phyloP scores from a whole-genome alignment of 164 flowering plant species.

The Magnolia kwangsiensis region DNA sequence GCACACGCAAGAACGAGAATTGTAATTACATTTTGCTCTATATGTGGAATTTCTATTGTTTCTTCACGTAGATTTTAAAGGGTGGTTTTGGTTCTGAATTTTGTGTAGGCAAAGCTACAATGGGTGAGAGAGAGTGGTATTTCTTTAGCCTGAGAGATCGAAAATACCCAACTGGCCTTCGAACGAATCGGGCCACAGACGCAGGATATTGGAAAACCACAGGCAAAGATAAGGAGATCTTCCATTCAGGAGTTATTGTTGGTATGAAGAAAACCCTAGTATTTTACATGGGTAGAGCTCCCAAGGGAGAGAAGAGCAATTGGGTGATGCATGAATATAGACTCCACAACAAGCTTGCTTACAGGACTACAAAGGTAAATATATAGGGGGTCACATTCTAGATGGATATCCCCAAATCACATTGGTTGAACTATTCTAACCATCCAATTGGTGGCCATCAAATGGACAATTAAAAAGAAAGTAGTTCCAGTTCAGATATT shows the following conservation, averaged over 20 bases:
- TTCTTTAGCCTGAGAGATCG: slow-evolving; percentile 78
- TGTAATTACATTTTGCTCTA: neutral
- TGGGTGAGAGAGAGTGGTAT: slow-evolving; percentile 95
- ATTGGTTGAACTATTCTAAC: neutral
- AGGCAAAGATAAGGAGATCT: slow-evolving; percentile 86
- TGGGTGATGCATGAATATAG: slow-evolving; percentile 97
- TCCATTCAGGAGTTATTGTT: slow-evolving; percentile 44
- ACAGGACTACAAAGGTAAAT: slow-evolving; percentile 53
- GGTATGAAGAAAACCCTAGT: slow-evolving; percentile 93
- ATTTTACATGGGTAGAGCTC: slow-evolving; percentile 86
- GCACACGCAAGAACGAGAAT: too few relatives aligned
- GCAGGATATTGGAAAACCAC: slow-evolving; percentile 95
- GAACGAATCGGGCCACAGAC: slow-evolving; percentile 84
- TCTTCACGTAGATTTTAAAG: neutral
- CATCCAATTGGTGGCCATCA: neutral
- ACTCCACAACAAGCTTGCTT: slow-evolving; percentile 49
- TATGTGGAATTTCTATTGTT: neutral
- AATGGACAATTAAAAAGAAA: too few relatives aligned
- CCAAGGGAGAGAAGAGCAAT: slow-evolving; percentile 82
- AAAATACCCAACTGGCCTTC: slow-evolving; percentile 84
- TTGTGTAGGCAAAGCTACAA: slow-evolving; percentile 58
- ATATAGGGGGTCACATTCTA: too few relatives aligned
- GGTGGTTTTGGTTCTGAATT: neutral
- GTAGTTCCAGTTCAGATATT: too few relatives aligned
- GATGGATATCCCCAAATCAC: neutral